Percentiles rank a stretch among this genome's conserved stretches.
Conservation (phyloP, 2,329 filamentous ascomycete species). For the Davidsoniella virescens region DNA sequence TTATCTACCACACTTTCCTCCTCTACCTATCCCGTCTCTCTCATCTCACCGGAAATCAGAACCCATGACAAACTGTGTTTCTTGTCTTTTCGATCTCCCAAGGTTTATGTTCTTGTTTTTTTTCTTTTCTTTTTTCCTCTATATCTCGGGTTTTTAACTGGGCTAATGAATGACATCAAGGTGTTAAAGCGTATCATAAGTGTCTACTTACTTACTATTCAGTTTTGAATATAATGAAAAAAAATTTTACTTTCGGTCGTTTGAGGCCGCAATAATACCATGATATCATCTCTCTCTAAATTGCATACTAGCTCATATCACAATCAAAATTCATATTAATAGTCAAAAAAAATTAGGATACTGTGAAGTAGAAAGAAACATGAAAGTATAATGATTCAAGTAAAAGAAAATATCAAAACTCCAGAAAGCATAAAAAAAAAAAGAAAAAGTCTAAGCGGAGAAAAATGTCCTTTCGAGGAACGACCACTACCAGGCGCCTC, state of each 20-base stretch:
- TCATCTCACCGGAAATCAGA: neutral
- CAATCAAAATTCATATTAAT: neutral
- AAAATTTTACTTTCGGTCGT: neutral
- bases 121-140: neutral
- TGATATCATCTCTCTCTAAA: no score
- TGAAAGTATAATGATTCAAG: neutral
- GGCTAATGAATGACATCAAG: constrained; percentile 3
- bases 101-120: neutral
- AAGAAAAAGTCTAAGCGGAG: neutral
- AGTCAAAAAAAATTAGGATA: neutral
- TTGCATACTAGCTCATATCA: no score
- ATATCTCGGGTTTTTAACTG: neutral
- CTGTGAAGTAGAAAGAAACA: constrained; percentile 60
- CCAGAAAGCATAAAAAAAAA: no score
- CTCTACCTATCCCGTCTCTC: neutral
- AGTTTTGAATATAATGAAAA: constrained; percentile 2
- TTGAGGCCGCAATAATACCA: constrained; percentile 1
- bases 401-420: neutral
- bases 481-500: no score
- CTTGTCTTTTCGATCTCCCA: neutral
- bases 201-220: neutral
- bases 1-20: no score
- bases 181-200: neutral
- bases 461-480: neutral
- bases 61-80: neutral